Base-by-base conservation (phyloP, 192 early-diverging fungal genomes). In the Gigaspora rosea region DNA sequence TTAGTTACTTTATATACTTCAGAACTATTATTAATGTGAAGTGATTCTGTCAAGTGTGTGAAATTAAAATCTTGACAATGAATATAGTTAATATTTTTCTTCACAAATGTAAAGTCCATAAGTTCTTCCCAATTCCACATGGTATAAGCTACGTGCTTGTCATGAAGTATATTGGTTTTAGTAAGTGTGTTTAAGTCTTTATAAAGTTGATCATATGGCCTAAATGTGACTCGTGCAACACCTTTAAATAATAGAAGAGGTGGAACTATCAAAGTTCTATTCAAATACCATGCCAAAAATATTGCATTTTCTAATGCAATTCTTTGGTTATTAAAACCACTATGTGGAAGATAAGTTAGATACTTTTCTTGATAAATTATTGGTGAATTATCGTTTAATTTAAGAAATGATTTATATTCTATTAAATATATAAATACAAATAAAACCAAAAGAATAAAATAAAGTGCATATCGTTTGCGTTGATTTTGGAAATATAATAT, bases 271-370 rank as follows among this genome's bases (percentile, higher is more conserved):
- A 87, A 63, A 6, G 86, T 87, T 62, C 86, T 52, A 51, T 85
- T 85, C 8, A 82, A 59, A 41, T 72, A 67, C 32, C 75, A 72
- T 6, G 86, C 78, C n/a, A 87, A 52, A 6, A 77, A 76, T 4
- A 87, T 62, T 4, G 84, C 86, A 59, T 83, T 85, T 27, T 80
- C 72, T 10, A 84, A 62, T 13, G 79, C 71, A 10, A 84, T 87
- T 13, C 86, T 81, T 65, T 87, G 86, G 70, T 87, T 87, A 35
- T 85, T 82, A 51, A 85, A 83, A 0, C 86, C 86, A 52, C 81
- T 84, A 36, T 87, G 86, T 12, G 84, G 84, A 46, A 85, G 46
- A 71, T 82, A 87, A 8, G 80, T 72, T 12, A 87, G 52, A 49
- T 78, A 87, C 33, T 77, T 79, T 27, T 27, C 27, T 27, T 27